phyloP scores from a whole-genome alignment of 1,139 yeast genomes.

The Pichia norvegensis region DNA sequence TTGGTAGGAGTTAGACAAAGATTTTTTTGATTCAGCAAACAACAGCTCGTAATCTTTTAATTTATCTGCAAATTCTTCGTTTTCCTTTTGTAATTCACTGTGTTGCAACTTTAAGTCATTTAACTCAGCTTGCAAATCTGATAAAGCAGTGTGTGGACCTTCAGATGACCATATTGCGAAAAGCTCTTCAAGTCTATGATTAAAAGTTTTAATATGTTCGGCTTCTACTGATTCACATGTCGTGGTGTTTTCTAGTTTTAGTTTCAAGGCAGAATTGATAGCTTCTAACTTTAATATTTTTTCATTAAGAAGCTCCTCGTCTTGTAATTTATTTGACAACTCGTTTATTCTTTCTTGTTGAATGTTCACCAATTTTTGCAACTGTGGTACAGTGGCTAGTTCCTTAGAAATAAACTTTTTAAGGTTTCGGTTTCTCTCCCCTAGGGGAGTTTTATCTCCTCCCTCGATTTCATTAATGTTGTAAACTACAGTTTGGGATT shows the following conservation, averaged over 20 bases:
- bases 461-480: not conserved
- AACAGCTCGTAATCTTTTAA: constrained; percentile 40
- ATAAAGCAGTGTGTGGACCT: constrained; percentile 20
- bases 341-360: constrained; percentile 44
- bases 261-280: constrained; percentile 37
- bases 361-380: constrained; percentile 47
- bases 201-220: constrained; percentile 3
- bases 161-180: constrained; percentile 4
- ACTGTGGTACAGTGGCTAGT: constrained; percentile 43
- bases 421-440: constrained; percentile 3
- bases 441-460: constrained; percentile 1
- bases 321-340: constrained; percentile 37
- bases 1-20: constrained; percentile 65
- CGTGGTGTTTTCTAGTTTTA: constrained; percentile 38
- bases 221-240: constrained; percentile 7
- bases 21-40: constrained; percentile 62
- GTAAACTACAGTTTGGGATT: not conserved
- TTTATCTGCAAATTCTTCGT: constrained; percentile 1
- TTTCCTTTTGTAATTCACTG: constrained; percentile 6
- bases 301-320: constrained; percentile 39
- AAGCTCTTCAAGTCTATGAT: constrained; percentile 8
- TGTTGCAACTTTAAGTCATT: constrained; percentile 20
- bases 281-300: constrained; percentile 42
- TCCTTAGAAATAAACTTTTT: constrained; percentile 44
- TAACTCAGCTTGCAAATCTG: constrained; percentile 25